phyloP scores from a whole-genome alignment of 768 basidiomycete species.

The Mycena crocata region DNA sequence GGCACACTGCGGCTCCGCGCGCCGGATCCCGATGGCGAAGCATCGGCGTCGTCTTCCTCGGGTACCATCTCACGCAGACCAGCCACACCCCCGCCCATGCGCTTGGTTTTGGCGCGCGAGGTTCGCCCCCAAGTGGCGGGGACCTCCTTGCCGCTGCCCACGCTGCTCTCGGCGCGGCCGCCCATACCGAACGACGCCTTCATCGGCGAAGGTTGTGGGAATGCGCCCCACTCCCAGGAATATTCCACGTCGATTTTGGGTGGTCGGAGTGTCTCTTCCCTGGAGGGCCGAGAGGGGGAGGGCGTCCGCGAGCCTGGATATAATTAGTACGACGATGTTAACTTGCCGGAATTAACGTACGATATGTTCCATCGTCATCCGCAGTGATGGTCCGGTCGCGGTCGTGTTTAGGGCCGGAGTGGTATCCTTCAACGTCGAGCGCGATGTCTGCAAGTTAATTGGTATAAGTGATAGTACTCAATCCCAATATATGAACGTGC shows the following conservation, averaged over 20 bases:
- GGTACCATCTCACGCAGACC: constrained; percentile 28
- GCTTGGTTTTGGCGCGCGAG: constrained; percentile 22
- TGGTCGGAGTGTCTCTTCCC: constrained; percentile 3
- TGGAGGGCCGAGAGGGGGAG: constrained; percentile 31
- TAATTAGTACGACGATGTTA: neutral
- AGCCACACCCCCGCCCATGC: constrained; percentile 11
- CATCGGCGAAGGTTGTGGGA: constrained; percentile 83
- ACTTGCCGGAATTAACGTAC: neutral
- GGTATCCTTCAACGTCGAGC: constrained; percentile 87
- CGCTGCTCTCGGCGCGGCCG: constrained; percentile 47
- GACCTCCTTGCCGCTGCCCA: constrained; percentile 37
- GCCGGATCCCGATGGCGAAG: constrained; percentile 40
- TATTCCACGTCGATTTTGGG: constrained; percentile 60
- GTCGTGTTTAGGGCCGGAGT: constrained; percentile 57
- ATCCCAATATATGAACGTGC: constrained; percentile 47
- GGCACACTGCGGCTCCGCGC: constrained; percentile 68
- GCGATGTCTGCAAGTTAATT: constrained; percentile 67
- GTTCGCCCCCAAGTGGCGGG: constrained; percentile 27
- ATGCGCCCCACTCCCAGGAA: constrained; percentile 95
- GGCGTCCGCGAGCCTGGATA: constrained; percentile 38
- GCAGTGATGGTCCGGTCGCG: constrained; percentile 54
- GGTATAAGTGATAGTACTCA: neutral
- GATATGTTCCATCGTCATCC: constrained; percentile 36
- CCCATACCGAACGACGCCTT: constrained; percentile 63
- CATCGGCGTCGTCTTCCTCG: constrained; percentile 39